Base-by-base conservation (phyloP, 1,284 basidiomycete species). In the Heterobasidion irregulare region DNA sequence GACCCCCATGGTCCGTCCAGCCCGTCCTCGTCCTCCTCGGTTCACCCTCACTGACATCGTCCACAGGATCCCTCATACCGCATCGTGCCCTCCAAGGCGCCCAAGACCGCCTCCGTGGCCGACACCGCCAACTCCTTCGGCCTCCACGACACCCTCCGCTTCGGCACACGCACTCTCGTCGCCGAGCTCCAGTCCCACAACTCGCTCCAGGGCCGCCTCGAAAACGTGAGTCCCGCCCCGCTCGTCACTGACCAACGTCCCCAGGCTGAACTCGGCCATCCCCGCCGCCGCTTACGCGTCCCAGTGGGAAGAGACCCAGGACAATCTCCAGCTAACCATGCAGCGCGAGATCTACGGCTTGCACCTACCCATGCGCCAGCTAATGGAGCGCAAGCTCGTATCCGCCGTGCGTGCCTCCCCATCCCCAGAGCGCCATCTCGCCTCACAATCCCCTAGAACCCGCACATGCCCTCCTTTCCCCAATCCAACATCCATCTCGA, bases 381-480 rank as follows among this genome's bases (percentile, higher is more conserved):
- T 96, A 63, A 98, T 99, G 96, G 96, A 99, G 70, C 81, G 94
- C 64, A 91, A 89, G 76, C 80, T 94, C 50, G 92, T 93, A 13
- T 72, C 81, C 52, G 71, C 82, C 58, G 94, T 94, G 64, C 65
- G 85, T 50, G 8, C 12, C 26, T 35, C 13, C 35, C 34, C 73
- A 8, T 32, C 16, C 2, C 16, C n/a, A 15, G 34, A 50, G 34
- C 45, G 46, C 34, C 52, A 41, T 41, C 54, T 36, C 33, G 19
- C 8, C 15, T 15, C 48, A 8, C 34, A 7, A 46, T 8, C 44
- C 35, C 9, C 13, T 64, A 89, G 86, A 79, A 73, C 64, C 77
- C 79, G 4, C 80, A 84, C 60, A 82, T 87, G 73, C 78, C 86
- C 33, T 79, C 75, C 32, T 67, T 85, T 58, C 73, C 78, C 1